A percentile compares a stretch with the other conserved stretches of the same genome.
Conservation (phyloP, 148 eudicot genomes). For the Rhododendron vialii region DNA sequence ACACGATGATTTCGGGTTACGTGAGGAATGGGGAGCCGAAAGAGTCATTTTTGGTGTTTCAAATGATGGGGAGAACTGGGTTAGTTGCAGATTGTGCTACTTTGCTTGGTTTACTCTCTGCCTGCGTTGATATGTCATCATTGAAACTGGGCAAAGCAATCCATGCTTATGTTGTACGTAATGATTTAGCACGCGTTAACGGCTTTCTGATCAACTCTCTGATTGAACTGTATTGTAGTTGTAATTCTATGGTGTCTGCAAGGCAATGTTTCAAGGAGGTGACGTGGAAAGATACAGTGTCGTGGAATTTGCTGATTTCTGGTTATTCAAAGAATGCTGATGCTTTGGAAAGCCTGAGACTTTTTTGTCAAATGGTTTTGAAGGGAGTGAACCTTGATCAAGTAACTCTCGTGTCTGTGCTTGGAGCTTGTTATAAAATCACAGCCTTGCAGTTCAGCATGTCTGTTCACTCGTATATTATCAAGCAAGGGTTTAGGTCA, state of each 20-base stretch:
- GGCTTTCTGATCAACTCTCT: constrained; percentile 9
- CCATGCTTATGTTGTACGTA: constrained; percentile 10
- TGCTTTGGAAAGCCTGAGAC: constrained; percentile 27
- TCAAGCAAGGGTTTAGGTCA: constrained; percentile 23
- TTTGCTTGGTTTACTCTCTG: constrained; percentile 23
- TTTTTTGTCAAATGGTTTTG: constrained; percentile 30
- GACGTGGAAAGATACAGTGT: constrained; percentile 27
- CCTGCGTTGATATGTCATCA: constrained; percentile 6
- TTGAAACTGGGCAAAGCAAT: constrained; percentile 9
- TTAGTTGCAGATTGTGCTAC: constrained; percentile 19
- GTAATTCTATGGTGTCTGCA: constrained; percentile 23
- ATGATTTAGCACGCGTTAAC: not conserved
- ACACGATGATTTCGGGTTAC: constrained; percentile 25
- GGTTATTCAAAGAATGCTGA: constrained; percentile 27
- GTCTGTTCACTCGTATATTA: constrained; percentile 25
- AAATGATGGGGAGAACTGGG: constrained; percentile 9
- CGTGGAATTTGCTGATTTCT: constrained; percentile 34
- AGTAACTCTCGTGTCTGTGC: constrained; percentile 28
- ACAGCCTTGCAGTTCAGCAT: constrained; percentile 29
- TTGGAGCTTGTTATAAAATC: constrained; percentile 33
- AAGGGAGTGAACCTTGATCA: constrained; percentile 26
- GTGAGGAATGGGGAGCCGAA: constrained; percentile 21
- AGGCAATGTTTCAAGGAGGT: constrained; percentile 17
- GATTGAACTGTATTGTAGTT: constrained; percentile 23
- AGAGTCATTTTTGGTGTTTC: constrained; percentile 7